Conservation (phyloP, 345 rosid species). For the Angophora floribunda region DNA sequence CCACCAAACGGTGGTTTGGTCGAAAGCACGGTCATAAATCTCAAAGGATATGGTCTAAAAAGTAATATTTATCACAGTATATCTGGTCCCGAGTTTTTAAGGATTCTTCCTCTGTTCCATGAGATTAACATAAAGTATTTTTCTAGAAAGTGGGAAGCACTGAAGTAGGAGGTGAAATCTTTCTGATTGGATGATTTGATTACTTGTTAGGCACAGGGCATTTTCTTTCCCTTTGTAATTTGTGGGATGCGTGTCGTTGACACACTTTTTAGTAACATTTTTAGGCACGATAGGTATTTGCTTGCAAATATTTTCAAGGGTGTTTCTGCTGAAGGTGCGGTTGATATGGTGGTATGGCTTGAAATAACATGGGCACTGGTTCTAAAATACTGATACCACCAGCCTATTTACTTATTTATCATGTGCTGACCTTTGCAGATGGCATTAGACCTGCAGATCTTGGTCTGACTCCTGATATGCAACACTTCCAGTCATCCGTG, state of each 20-base stretch:
- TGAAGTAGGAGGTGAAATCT: neutral
- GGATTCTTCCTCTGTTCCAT: neutral
- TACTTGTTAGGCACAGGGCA: neutral
- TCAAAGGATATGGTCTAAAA: neutral
- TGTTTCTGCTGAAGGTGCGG: neutral
- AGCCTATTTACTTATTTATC: neutral
- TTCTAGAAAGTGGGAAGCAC: neutral
- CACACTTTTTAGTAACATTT: neutral
- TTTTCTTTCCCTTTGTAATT: neutral
- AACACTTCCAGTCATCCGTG: conserved; percentile 15
- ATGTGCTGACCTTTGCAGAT: conserved; percentile 21
- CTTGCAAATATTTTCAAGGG: neutral
- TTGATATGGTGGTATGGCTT: neutral
- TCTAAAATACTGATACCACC: neutral
- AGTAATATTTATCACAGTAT: neutral
- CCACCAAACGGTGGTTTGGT: neutral
- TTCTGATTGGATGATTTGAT: neutral
- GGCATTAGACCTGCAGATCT: conserved; percentile 54
- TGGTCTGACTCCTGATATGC: conserved; percentile 45
- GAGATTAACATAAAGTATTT: neutral
- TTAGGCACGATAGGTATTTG: neutral
- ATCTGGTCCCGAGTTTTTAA: neutral
- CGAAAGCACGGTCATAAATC: neutral
- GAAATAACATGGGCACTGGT: neutral
- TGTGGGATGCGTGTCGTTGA: neutral